Percentiles rank a stretch among this genome's conserved stretches.
Conservation (phyloP, 225 moss, liverwort and hornwort species). For the Anthoceros angustus region DNA sequence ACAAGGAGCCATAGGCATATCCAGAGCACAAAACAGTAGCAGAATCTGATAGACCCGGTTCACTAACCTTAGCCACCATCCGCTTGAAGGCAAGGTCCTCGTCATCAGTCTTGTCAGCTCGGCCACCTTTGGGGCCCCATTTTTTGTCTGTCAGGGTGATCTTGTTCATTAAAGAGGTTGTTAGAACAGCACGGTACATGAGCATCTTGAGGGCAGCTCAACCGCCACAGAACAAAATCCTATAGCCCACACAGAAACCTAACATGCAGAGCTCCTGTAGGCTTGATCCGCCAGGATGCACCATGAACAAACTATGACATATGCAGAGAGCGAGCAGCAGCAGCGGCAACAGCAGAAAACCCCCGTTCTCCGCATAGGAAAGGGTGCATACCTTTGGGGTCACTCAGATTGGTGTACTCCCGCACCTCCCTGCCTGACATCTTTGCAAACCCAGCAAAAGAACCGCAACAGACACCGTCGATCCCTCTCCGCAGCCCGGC, state of each 20-base stretch:
- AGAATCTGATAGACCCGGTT: constrained; percentile 16
- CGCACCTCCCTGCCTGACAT: constrained; percentile 96
- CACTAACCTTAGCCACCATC: constrained; percentile 99
- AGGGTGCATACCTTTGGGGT: constrained; percentile 52
- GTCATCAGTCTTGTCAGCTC: constrained; percentile 85
- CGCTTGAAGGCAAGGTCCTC: constrained; percentile 93
- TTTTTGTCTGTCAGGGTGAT: constrained; percentile 53
- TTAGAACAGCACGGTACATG: constrained; percentile 8
- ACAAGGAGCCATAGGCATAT: constrained; percentile 2
- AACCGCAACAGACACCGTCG: background rate
- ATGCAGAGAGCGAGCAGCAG: background rate
- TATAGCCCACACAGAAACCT: background rate
- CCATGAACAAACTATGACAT: background rate
- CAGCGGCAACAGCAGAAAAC: background rate
- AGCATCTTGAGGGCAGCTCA: background rate
- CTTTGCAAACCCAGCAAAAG: constrained; percentile 6
- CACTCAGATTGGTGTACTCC: constrained; percentile 96
- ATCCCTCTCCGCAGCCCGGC: background rate
- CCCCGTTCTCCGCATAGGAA: background rate
- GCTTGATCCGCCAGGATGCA: background rate
- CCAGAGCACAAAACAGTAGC: background rate
- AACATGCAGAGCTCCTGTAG: background rate
- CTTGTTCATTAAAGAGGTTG: constrained; percentile 7
- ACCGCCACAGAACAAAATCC: background rate
- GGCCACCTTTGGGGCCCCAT: constrained; percentile 60